Base-by-base conservation (phyloP, 306 rosid species). In the Vigna trinervia region DNA sequence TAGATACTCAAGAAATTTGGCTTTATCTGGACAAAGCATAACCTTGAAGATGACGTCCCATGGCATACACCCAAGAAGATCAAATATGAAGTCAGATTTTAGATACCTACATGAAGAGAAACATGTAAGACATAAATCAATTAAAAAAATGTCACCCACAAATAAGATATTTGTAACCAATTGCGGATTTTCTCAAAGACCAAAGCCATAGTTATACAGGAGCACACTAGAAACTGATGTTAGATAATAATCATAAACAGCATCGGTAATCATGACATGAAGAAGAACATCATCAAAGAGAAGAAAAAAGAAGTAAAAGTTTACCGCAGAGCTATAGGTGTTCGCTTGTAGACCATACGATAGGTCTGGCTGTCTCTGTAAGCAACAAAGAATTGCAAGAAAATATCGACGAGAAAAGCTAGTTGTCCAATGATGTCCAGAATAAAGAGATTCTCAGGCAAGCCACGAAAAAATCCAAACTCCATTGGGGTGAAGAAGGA, bases 401-500 rank as follows among this genome's bases (percentile, higher is more conserved):
- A 57, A 68, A 95, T 91, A 87, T 95, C 99, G 3, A 92, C 12
- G 26, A 95, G 91, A 77, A 95, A 95, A 64, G 90, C 97, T 19
- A 92, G 2, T 52, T 95, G 99, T 39, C 97, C 98, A 38, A 84
- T 86, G 75, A 90, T 84, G 85, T 95, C 99, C 46, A 95, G 81
- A 39, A 91, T 61, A 36, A 88, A 95, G 57, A 95, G 90, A 65
- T 86, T 85, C 78, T 89, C 80, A 0, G 88, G 85, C 3, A 95
- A 75, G 41, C 99, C 99, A 71, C 99, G 86, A 76, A 91, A 92
- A 66, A 95, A 95, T 30, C 93, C 99, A 34, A 95, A 92, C 84
- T 95, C 99, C 92, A 95, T 61, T 53, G 99, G 99, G 15, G 99
- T 95, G 89, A 95, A 95, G 92, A 92, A 90, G 47, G 99, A 95